Evolutionary conservation across 148 eudicot species (phyloP).

Genomic region (Oxyria digyna): DNA sequence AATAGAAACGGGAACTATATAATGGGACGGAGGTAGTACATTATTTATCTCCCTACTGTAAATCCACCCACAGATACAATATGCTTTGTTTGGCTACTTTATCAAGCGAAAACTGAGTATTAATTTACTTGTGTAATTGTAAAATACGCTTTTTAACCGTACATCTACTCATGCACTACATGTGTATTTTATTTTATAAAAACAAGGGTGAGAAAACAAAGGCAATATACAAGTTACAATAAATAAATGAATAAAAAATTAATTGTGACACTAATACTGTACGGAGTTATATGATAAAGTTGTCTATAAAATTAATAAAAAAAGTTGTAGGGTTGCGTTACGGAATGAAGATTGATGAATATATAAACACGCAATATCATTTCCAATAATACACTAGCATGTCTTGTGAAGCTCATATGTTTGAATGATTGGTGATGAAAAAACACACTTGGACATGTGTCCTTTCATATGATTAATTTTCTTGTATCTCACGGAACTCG

Average conservation of each 20-base stretch:
- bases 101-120: too few species aligned
- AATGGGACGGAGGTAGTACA: too few species aligned
- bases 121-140: too few species aligned
- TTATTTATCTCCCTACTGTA: too few species aligned
- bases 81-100: too few species aligned
- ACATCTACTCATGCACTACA: background rate
- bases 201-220: too few species aligned
- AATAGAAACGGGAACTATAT: too few species aligned
- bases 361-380: background rate
- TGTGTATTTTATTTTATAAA: background rate
- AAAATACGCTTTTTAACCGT: too few species aligned
- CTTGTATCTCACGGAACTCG: background rate
- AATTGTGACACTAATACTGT: background rate
- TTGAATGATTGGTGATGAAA: background rate
- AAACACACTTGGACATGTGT: background rate
- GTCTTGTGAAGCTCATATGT: background rate
- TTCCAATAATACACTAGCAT: background rate
- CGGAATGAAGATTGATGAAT: slow-evolving; percentile 6
- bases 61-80: background rate
- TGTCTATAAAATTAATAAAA: background rate
- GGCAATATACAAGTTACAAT: too few species aligned
- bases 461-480: background rate
- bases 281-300: background rate
- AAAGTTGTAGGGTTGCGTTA: background rate
- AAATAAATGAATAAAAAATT: background rate